These are phyloP conservation scores for Begonia masoniana DNA, from an alignment of 306 rosid genomes.

Conservation along the genomic window DNA sequence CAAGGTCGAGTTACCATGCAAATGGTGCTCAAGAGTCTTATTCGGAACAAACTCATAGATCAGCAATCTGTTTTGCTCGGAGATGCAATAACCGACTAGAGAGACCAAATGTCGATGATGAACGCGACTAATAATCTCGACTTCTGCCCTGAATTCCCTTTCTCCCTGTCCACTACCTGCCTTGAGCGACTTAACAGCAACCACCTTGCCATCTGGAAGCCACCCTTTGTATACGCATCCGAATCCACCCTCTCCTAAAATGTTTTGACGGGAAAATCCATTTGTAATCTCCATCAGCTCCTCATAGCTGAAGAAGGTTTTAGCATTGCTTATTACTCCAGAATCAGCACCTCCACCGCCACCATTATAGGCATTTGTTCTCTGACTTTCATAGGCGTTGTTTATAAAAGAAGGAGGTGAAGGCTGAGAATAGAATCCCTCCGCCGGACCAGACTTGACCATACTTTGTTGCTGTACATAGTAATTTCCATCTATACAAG, in stretches of 20 bases:
- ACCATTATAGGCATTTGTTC: constrained; percentile 10
- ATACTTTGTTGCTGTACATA: constrained; percentile 23
- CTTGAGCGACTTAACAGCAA: constrained; percentile 76
- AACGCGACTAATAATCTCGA: constrained; percentile 72
- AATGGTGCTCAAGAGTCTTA: constrained; percentile 71
- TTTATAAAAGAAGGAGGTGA: constrained; percentile 13
- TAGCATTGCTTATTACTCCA: constrained; percentile 16
- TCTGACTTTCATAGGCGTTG: constrained; percentile 32
- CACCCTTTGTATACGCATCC: constrained; percentile 75
- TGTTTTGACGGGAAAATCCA: constrained; percentile 49
- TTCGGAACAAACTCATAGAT: constrained; percentile 88
- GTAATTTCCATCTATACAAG: constrained; percentile 39
- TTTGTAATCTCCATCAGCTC: constrained; percentile 47
- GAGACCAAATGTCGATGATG: constrained; percentile 90
- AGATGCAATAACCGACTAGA: constrained; percentile 70
- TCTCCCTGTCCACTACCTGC: constrained; percentile 96
- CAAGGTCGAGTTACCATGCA: constrained; percentile 43
- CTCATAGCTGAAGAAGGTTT: constrained; percentile 48
- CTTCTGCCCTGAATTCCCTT: constrained; percentile 83
- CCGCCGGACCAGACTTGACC: constrained; percentile 22
- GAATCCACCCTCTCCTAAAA: constrained; percentile 87
- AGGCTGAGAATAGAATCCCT: constrained; percentile 20
- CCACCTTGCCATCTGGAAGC: constrained; percentile 52
- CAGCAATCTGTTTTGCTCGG: constrained; percentile 57
- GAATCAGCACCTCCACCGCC: constrained; percentile 27